These are phyloP conservation scores for Trichoderma sp. DNA, from an alignment of 2,329 filamentous ascomycete species.

Conservation along the genomic window DNA sequence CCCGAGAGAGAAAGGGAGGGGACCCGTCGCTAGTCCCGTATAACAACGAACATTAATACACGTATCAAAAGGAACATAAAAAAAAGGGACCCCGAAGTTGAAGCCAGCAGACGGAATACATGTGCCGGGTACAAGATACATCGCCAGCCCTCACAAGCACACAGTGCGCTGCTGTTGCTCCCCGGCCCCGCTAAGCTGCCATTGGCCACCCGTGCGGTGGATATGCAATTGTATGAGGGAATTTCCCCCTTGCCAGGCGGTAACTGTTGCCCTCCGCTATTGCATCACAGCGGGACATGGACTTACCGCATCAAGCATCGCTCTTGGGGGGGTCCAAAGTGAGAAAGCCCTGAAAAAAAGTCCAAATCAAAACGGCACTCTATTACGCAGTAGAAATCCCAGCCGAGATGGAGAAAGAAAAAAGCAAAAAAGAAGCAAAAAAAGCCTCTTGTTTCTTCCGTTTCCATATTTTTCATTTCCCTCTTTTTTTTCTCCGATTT, in stretches of 20 bases:
- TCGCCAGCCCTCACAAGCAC: not conserved
- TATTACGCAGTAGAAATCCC: not conserved
- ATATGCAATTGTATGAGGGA: constrained; percentile 21
- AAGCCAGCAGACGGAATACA: not conserved
- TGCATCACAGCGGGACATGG: constrained; percentile 16
- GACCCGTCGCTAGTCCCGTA: not conserved
- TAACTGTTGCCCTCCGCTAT: not conserved
- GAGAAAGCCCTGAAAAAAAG: not conserved
- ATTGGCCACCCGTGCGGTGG: constrained; percentile 6
- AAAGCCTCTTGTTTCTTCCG: not conserved
- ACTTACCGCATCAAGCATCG: constrained; percentile 18
- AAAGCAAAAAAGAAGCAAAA: not conserved
- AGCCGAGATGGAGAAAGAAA: not conserved
- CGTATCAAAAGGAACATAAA: not conserved
- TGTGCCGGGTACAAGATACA: not conserved
- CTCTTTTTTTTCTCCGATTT: not conserved
- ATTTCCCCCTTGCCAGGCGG: constrained; percentile 2
- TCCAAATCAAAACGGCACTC: not conserved
- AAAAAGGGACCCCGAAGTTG: not conserved
- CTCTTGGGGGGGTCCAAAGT: not conserved
- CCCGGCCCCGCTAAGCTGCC: not conserved
- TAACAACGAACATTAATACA: constrained; percentile 1
- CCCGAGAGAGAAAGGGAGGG: not conserved
- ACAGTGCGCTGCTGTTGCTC: not conserved
- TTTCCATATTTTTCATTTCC: not conserved